phyloP scores from a whole-genome alignment of 805 yeast species.

The Candida xiaguanensis region DNA sequence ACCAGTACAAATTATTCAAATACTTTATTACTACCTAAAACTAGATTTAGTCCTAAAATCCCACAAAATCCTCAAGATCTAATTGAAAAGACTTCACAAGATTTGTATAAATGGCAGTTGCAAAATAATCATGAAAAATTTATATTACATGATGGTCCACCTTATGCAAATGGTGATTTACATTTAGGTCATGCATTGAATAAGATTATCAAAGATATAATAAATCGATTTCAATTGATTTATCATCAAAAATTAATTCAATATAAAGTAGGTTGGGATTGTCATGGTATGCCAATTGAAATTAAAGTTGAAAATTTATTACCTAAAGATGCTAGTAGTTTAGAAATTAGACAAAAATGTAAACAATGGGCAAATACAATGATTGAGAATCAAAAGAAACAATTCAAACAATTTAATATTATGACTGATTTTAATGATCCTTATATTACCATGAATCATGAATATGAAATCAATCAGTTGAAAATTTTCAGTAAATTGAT shows the following conservation, averaged over 20 bases:
- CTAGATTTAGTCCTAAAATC: slow-evolving; percentile 50
- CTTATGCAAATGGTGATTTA: slow-evolving; percentile 93
- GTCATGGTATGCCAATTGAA: slow-evolving; percentile 97
- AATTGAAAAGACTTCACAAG: slow-evolving; percentile 52
- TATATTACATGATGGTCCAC: slow-evolving; percentile 94
- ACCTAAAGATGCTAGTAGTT: slow-evolving; percentile 24
- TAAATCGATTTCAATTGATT: slow-evolving; percentile 65
- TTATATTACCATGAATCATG: slow-evolving; percentile 68
- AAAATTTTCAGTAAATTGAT: slow-evolving; percentile 64
- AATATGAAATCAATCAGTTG: slow-evolving; percentile 74
- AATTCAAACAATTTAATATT: slow-evolving; percentile 69
- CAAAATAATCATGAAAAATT: slow-evolving; percentile 41
- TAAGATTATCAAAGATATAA: slow-evolving; percentile 83
- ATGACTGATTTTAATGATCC: slow-evolving; percentile 78
- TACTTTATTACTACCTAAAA: slow-evolving; percentile 62
- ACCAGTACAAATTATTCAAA: slow-evolving; percentile 23
- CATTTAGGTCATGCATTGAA: slow-evolving; percentile 93
- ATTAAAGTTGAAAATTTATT: slow-evolving; percentile 55
- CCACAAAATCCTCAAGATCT: slow-evolving; percentile 47
- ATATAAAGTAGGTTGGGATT: slow-evolving; percentile 96
- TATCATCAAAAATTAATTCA: slow-evolving; percentile 55
- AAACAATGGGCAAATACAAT: slow-evolving; percentile 64
- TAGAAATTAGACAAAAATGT: slow-evolving; percentile 66
- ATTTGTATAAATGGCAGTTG: slow-evolving; percentile 62
- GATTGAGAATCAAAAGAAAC: slow-evolving; percentile 56